Evolutionary conservation across 768 basidiomycete genomes (phyloP).

Genomic region (Dioszegia aurantiaca): DNA sequence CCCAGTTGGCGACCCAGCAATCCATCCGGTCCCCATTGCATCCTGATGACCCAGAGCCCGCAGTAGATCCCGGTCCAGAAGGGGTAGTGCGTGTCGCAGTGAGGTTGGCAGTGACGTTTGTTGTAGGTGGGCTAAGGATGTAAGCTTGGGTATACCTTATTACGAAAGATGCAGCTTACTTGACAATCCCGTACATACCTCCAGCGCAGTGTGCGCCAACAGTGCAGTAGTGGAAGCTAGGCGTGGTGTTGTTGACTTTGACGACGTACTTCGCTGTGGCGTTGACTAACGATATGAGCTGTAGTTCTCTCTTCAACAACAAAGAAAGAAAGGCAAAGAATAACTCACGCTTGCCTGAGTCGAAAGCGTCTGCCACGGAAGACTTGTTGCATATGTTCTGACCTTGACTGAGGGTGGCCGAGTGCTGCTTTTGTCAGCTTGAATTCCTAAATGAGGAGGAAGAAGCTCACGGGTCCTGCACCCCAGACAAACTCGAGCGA

Average conservation of each 20-base stretch:
- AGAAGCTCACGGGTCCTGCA: conserved; percentile 31
- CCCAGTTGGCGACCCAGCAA: conserved; percentile 31
- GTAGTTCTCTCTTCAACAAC: background rate
- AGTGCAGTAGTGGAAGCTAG: conserved; percentile 38
- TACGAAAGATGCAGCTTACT: conserved; percentile 12
- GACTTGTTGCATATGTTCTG: conserved; percentile 39
- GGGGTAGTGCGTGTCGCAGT: conserved; percentile 22
- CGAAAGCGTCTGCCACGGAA: conserved; percentile 24
- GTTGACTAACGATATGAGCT: conserved; percentile 24
- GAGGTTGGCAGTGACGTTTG: conserved; percentile 25
- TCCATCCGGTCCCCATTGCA: conserved; percentile 25
- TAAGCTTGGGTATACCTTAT: conserved; percentile 3
- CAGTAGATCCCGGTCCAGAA: conserved; percentile 8
- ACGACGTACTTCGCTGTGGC: conserved; percentile 32
- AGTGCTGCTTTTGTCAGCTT: conserved; percentile 12
- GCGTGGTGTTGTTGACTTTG: conserved; percentile 13
- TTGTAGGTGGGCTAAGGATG: conserved; percentile 18
- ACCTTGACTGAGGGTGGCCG: conserved; percentile 20
- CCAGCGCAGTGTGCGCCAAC: conserved; percentile 32
- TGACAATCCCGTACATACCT: conserved; percentile 43
- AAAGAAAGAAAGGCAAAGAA: background rate
- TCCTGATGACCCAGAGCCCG: conserved; percentile 18
- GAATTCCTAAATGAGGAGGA: background rate
- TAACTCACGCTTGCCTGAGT: conserved; percentile 40
- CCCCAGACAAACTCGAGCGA: conserved; percentile 35